A percentile compares a stretch with the other conserved stretches of the same genome.
Evolutionary conservation across 2,329 filamentous ascomycete genomes (phyloP).

Genomic region (Diaporthe australafricana): DNA sequence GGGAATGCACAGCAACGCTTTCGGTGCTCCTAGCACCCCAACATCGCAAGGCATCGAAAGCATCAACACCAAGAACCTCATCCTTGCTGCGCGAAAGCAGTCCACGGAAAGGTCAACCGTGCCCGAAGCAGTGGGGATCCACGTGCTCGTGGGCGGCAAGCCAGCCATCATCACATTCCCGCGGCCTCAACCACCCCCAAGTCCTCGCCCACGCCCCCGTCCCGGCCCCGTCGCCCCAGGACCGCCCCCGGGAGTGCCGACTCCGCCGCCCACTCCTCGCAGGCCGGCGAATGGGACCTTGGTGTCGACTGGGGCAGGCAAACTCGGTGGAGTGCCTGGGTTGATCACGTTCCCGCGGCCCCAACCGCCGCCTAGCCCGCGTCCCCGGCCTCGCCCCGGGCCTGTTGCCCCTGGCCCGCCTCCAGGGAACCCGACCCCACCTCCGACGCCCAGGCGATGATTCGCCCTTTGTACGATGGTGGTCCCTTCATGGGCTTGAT

Average conservation of each 20-base stretch:
- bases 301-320: background rate
- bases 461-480: too few species aligned
- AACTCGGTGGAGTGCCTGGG: background rate
- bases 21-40: slow-evolving; percentile 1
- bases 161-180: slow-evolving; percentile 19
- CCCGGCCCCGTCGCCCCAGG: slow-evolving; percentile 28
- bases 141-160: background rate
- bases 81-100: background rate
- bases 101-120: background rate
- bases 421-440: slow-evolving; percentile 34
- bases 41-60: background rate
- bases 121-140: background rate
- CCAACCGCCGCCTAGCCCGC: slow-evolving; percentile 31
- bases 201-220: slow-evolving; percentile 30
- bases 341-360: slow-evolving; percentile 12
- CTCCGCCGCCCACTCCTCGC: slow-evolving; percentile 33
- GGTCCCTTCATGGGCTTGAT: background rate
- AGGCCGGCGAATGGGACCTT: background rate
- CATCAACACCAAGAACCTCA: background rate
- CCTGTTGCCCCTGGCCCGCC: slow-evolving; percentile 26
- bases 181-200: slow-evolving; percentile 33
- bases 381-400: slow-evolving; percentile 33
- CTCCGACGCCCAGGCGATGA: slow-evolving; percentile 29
- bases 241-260: slow-evolving; percentile 31
- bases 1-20: slow-evolving; percentile 12